Percentiles rank a stretch among this genome's conserved stretches.
These are phyloP conservation scores for Hyaloscypha variabilis DNA, from an alignment of 495 filamentous ascomycete species.

Conservation along the genomic window DNA sequence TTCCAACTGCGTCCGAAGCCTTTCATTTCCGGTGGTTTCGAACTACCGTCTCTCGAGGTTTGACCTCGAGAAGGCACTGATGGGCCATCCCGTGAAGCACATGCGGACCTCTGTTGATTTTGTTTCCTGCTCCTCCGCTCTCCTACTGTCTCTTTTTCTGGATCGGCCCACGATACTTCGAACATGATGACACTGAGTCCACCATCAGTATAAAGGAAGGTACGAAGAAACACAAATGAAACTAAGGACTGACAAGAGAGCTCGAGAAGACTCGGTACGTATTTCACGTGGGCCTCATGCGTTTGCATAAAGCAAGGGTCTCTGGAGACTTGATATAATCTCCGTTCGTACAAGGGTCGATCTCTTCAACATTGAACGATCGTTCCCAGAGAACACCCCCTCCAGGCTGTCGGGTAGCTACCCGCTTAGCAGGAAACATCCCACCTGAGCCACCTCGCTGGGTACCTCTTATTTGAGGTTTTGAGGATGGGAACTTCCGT, in stretches of 20 bases:
- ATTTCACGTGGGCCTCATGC: not conserved
- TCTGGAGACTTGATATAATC: not conserved
- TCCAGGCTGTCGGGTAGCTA: not conserved
- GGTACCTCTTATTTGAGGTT: too few species aligned
- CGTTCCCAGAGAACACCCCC: not conserved
- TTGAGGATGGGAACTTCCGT: too few species aligned
- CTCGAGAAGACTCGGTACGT: not conserved
- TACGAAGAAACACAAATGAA: not conserved
- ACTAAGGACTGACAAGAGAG: not conserved
- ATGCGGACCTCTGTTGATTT: not conserved
- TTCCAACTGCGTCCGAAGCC: slow-evolving; percentile 9
- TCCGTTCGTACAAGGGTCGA: not conserved
- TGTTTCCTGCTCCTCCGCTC: slow-evolving; percentile 33
- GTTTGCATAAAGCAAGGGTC: too few species aligned
- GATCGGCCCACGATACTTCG: slow-evolving; percentile 53
- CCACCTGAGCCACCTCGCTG: too few species aligned
- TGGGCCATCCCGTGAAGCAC: slow-evolving; percentile 6
- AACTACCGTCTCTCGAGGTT: not conserved
- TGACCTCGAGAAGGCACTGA: slow-evolving; percentile 14
- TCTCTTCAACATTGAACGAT: not conserved
- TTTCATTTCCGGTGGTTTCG: slow-evolving; percentile 11
- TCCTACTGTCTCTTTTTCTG: slow-evolving; percentile 45
- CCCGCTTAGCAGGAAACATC: too few species aligned
- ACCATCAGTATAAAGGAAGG: too few species aligned
- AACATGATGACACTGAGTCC: too few species aligned